phyloP scores from a whole-genome alignment of 2,329 filamentous ascomycete genomes.

The Whalleya microplaca region DNA sequence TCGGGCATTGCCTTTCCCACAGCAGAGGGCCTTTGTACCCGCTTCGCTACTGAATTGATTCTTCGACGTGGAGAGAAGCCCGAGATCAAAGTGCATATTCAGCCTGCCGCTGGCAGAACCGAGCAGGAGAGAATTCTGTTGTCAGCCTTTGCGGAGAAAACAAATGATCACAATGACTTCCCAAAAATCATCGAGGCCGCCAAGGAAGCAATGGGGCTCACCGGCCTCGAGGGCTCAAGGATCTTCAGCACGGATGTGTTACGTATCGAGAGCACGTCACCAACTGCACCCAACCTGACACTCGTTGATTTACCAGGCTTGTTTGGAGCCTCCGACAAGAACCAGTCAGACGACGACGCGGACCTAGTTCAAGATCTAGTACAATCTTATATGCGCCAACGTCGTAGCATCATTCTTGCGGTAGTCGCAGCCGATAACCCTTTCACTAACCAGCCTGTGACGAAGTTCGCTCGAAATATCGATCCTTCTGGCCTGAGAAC shows the following conservation, averaged over 20 bases:
- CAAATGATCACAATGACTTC: constrained; percentile 21
- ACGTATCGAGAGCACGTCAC: constrained; percentile 45
- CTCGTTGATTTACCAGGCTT: constrained; percentile 57
- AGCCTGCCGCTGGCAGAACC: constrained; percentile 18
- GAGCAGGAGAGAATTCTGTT: constrained; percentile 23
- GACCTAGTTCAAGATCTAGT: constrained; percentile 47
- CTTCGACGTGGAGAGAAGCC: constrained; percentile 47
- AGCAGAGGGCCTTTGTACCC: constrained; percentile 61
- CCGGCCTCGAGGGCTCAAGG: constrained; percentile 27
- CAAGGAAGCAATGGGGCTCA: constrained; percentile 49
- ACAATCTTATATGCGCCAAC: constrained; percentile 54
- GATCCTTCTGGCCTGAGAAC: constrained; percentile 43
- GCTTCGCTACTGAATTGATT: constrained; percentile 65
- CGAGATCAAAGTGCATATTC: constrained; percentile 34
- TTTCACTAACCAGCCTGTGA: constrained; percentile 57
- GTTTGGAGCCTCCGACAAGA: constrained; percentile 46
- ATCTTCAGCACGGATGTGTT: constrained; percentile 46
- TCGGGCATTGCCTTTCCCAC: constrained; percentile 62
- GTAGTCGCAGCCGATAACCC: constrained; percentile 55
- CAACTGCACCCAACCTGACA: constrained; percentile 51
- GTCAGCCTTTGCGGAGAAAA: constrained; percentile 27
- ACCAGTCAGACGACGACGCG: constrained; percentile 44
- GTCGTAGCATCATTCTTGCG: constrained; percentile 58
- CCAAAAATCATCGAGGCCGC: constrained; percentile 35
- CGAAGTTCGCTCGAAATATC: constrained; percentile 38